phyloP scores from a whole-genome alignment of 257 asterid genomes.

The Eustoma russellianum region DNA sequence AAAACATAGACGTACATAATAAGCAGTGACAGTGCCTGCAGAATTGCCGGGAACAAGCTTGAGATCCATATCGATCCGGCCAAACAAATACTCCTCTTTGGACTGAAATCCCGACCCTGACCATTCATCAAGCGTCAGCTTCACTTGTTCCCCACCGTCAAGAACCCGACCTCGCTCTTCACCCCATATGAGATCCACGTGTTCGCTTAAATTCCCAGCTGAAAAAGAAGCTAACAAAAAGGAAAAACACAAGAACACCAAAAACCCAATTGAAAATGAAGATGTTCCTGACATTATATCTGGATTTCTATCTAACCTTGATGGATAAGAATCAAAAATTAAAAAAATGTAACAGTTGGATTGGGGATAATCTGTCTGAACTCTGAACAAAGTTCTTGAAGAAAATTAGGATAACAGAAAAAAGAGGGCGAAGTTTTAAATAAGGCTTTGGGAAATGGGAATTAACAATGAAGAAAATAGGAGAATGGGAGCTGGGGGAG shows the following conservation, averaged over 20 bases:
- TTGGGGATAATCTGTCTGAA: background rate
- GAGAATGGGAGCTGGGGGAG: background rate
- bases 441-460: background rate
- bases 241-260: slow-evolving; percentile 12
- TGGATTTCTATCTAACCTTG: background rate
- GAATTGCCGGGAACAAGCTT: slow-evolving; percentile 25
- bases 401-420: too few relatives aligned
- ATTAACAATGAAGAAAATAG: background rate
- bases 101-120: slow-evolving; percentile 30
- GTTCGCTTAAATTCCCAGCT: slow-evolving; percentile 34
- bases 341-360: background rate
- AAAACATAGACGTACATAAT: slow-evolving; percentile 23
- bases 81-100: slow-evolving; percentile 17
- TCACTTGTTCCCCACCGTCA: slow-evolving; percentile 33
- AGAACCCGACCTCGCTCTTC: slow-evolving; percentile 34
- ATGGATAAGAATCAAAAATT: background rate
- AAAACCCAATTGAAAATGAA: background rate
- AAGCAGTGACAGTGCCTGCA: slow-evolving; percentile 46
- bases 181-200: slow-evolving; percentile 35
- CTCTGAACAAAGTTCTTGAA: too few relatives aligned
- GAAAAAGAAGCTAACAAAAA: slow-evolving; percentile 14
- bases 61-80: slow-evolving; percentile 23
- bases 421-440: too few relatives aligned
- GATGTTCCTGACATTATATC: background rate
- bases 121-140: slow-evolving; percentile 19